Evolutionary conservation across 2,329 filamentous ascomycete species (phyloP).

Genomic region (Penicillium sp.): DNA sequence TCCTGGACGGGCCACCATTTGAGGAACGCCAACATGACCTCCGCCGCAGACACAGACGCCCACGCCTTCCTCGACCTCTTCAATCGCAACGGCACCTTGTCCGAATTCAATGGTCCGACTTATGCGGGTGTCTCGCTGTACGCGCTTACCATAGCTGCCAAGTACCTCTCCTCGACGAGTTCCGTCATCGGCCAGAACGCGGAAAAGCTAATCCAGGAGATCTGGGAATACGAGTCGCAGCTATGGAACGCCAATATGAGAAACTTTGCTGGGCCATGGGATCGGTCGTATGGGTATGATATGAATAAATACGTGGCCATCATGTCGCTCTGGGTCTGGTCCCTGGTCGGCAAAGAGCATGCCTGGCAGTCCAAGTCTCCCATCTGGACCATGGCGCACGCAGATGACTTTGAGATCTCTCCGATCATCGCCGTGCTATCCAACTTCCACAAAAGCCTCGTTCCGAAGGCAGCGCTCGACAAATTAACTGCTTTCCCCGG

Average conservation of each 20-base stretch:
- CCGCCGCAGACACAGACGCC: conserved; percentile 59
- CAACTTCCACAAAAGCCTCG: conserved; percentile 36
- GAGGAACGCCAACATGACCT: conserved; percentile 61
- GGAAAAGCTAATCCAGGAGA: conserved; percentile 53
- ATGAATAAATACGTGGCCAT: conserved; percentile 65
- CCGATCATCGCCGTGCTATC: conserved; percentile 56
- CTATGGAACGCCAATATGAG: conserved; percentile 62
- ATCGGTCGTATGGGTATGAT: conserved; percentile 64
- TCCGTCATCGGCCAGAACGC: conserved; percentile 56
- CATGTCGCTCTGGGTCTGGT: conserved; percentile 62
- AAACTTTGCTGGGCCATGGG: conserved; percentile 67
- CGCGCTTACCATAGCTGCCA: conserved; percentile 61
- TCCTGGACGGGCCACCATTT: conserved; percentile 60
- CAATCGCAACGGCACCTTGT: conserved; percentile 57
- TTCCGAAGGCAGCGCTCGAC: conserved; percentile 49
- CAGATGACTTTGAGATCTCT: conserved; percentile 60
- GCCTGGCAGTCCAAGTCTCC: conserved; percentile 42
- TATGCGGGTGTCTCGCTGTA: conserved; percentile 65
- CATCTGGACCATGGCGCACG: conserved; percentile 55
- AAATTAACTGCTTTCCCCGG: conserved; percentile 55
- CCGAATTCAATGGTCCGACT: conserved; percentile 65
- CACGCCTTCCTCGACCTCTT: conserved; percentile 60
- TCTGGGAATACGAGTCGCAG: conserved; percentile 55
- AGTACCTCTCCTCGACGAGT: conserved; percentile 59
- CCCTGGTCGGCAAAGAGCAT: conserved; percentile 38